Evolutionary conservation across 305 asterid species (phyloP).

Genomic region (Lippia alba): DNA sequence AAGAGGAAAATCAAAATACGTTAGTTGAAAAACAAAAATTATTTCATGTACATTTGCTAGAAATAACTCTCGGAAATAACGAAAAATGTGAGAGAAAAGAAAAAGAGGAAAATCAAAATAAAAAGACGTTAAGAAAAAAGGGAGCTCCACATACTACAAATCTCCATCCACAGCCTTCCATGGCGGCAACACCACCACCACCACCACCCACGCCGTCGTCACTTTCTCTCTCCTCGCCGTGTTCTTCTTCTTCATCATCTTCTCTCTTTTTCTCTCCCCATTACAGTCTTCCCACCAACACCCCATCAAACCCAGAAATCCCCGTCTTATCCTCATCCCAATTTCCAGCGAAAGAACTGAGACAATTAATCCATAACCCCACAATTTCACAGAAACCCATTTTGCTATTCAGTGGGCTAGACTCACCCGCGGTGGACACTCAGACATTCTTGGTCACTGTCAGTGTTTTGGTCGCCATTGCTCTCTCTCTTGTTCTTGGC

Average conservation of each 20-base stretch:
- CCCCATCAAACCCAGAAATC: slow-evolving; percentile 42
- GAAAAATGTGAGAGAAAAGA: neutral
- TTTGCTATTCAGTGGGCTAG: slow-evolving; percentile 63
- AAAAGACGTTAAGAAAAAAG: neutral
- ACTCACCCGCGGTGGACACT: slow-evolving; percentile 69
- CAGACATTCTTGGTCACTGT: slow-evolving; percentile 80
- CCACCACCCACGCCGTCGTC: slow-evolving; percentile 40
- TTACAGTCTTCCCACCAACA: slow-evolving; percentile 29
- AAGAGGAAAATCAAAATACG: no score
- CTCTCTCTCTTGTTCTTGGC: slow-evolving; percentile 82
- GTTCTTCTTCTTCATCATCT: slow-evolving; percentile 35
- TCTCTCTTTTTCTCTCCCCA: slow-evolving; percentile 22
- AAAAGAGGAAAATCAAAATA: neutral
- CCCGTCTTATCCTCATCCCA: slow-evolving; percentile 44
- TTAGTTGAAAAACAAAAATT: no score
- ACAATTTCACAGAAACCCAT: slow-evolving; percentile 44
- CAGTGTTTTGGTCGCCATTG: slow-evolving; percentile 84
- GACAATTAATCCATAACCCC: slow-evolving; percentile 29
- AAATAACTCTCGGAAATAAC: neutral
- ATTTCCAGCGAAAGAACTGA: slow-evolving; percentile 38
- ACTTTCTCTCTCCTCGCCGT: neutral
- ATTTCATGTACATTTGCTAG: no score
- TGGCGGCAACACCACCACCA: slow-evolving; percentile 49
- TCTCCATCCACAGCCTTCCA: slow-evolving; percentile 38
- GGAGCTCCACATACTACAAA: slow-evolving; percentile 46